Base-by-base conservation (phyloP, 2,329 filamentous ascomycete genomes). In the Magnaporthiopsis poae region DNA sequence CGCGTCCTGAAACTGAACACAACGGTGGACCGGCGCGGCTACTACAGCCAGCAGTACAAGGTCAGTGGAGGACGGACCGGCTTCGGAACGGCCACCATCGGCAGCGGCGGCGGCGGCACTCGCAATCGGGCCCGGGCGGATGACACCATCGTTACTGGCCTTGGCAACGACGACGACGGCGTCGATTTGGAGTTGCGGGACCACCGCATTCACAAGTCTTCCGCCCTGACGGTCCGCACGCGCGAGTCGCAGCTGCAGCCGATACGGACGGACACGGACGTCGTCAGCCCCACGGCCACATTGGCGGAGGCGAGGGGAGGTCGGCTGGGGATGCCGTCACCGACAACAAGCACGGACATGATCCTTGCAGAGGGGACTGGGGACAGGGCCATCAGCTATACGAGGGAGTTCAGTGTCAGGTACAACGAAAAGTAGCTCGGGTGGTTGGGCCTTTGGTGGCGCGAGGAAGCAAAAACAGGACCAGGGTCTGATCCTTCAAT, bases 1-100 rank as follows among this genome's bases (percentile, higher is more conserved):
- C 61, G 67, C 31, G 25, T 69, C 27, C 46, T 69, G 27, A 67
- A 62, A 62, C 18, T 67, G 33, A 67, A 64, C 66, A 56, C 46
- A 18, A 31, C 63, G 5, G 8, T 0, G 3, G 46, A 11, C 21
- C 46, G 46, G 46, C 46, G 3, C 21, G 46, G 64, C 35, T 39
- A 56, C 60, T 35, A n/a, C 56, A 61, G 35, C 33, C 46, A n/a
- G 46, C 46, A 21, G 21, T 56, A 56, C 46, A 56, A 56, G 9
- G 18, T 56, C 18, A 56, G 46, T 21, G 46, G 46, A 2, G 46
- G 46, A 7, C 46, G 21, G 21, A 21, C 18, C 21, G 46, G 46
- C 46, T 13, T n/a, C 15, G 46, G 46, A 3, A 56, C 46, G 8
- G 46, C 21, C 18, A 56, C 46, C 5, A 56, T n/a, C 46, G 46